Base-by-base conservation (phyloP, 1,284 basidiomycete genomes). In the Heterobasidion parviporum region DNA sequence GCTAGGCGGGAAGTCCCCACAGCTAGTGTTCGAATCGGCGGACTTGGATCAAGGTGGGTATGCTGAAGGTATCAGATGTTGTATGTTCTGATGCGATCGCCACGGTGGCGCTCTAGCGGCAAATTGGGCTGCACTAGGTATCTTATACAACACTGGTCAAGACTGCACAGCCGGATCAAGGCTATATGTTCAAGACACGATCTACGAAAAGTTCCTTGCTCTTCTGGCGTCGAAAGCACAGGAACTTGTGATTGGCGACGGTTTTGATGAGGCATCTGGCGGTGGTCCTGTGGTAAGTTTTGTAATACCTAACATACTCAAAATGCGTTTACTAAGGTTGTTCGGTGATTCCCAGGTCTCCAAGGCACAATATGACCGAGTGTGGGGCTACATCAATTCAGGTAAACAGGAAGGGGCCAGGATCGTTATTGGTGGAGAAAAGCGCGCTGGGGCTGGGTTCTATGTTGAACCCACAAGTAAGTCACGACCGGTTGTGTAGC, bases 1-100 rank as follows among this genome's bases (percentile, higher is more conserved):
- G 72, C 84, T 98, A 35, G 94, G 94, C 53, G 94, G 94, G 52
- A 98, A 98, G 74, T 92, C 91, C n/a, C 93, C 94, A 45, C 90
- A 94, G 68, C 75, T 92, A 59, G 72, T 92, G 58, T 92, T 92
- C 63, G 85, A 90, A 66, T 89, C 87, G 54, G 89, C 88, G 53
- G 84, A 92, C 68, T 70, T 90, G 57, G 89, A 95, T 56, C 87
- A 95, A 76, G 89, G 84, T 83, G 53, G 59, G 74, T 62, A 3
- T 18, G 12, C 26, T 9, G 26, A 36, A 6, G 18, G 14, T 5
- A 6, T 5, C 14, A 44, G 43, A 44, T 44, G 14, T 16, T 16
- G 43, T 50, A 41, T 50, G 44, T 34, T 26, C 18, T 38, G 5
- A 20, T 16, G 16, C 18, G 16, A 41, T 36, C 9, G 26, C 44